phyloP scores from a whole-genome alignment of 23 red algal genomes.

The Gracilariopsis chorda region DNA sequence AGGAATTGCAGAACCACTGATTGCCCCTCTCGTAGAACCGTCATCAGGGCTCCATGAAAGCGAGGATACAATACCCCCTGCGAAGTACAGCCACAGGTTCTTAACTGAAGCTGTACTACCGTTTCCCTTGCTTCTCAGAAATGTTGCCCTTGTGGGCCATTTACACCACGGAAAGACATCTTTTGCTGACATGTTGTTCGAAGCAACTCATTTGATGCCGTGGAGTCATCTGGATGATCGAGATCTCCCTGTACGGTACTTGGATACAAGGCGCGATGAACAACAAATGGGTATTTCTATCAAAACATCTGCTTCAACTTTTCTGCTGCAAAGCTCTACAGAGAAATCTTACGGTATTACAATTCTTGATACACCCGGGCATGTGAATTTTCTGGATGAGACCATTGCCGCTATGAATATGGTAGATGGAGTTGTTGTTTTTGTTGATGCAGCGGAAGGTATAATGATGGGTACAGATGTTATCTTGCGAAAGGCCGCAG shows the following conservation, averaged over 20 bases:
- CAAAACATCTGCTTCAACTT: slow-evolving; percentile 56
- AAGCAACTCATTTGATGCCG: slow-evolving; percentile 49
- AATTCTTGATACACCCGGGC: slow-evolving; percentile 89
- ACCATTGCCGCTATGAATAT: slow-evolving; percentile 67
- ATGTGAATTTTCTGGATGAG: slow-evolving; percentile 92
- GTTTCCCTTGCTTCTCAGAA: slow-evolving; percentile 55
- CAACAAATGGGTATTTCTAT: slow-evolving; percentile 72
- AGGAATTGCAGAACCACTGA: slow-evolving; percentile 57
- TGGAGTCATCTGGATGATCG: slow-evolving; percentile 57
- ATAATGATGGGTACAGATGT: slow-evolving; percentile 87
- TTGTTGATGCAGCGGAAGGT: slow-evolving; percentile 94
- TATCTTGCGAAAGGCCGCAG: slow-evolving; percentile 41
- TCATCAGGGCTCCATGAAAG: slow-evolving; percentile 59
- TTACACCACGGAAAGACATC: slow-evolving; percentile 96
- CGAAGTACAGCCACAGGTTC: slow-evolving; percentile 28
- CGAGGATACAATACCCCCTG: slow-evolving; percentile 22
- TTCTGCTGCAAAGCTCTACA: slow-evolving; percentile 41
- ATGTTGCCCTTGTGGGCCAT: slow-evolving; percentile 85
- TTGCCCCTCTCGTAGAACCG: slow-evolving; percentile 63
- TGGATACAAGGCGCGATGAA: slow-evolving; percentile 94
- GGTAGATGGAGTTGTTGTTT: slow-evolving; percentile 77
- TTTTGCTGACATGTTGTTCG: slow-evolving; percentile 83
- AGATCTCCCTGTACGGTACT: slow-evolving; percentile 54
- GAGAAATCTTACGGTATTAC: slow-evolving; percentile 75
- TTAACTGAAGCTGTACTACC: slow-evolving; percentile 47